Conservation (phyloP, 805 yeast genomes). For the Saccharomycopsis schoenii region DNA sequence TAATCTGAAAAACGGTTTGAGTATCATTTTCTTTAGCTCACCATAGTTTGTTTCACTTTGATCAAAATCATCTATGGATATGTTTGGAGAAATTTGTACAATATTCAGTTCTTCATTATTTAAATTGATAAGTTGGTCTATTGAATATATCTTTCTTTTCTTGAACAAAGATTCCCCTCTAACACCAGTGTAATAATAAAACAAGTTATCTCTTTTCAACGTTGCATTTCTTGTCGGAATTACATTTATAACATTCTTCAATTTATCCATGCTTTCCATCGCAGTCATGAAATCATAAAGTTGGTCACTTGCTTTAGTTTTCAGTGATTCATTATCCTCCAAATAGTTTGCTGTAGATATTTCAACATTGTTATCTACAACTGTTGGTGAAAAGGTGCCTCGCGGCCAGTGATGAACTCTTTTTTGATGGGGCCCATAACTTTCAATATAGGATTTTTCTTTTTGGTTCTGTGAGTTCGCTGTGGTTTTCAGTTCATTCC, state of each 20-base stretch:
- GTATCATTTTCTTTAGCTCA: conserved; percentile 2
- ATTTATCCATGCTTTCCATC: background rate
- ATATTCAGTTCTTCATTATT: background rate
- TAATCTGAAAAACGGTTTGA: conserved; percentile 9
- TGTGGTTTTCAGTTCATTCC: conserved; percentile 7
- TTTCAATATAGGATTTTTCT: background rate
- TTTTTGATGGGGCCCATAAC: background rate
- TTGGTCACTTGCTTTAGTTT: background rate
- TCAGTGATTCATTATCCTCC: background rate
- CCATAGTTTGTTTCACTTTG: background rate
- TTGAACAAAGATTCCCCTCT: background rate
- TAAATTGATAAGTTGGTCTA: background rate
- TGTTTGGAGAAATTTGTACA: background rate
- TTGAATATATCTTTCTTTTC: conserved; percentile 14
- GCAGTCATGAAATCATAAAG: background rate
- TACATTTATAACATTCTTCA: background rate
- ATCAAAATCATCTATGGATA: background rate
- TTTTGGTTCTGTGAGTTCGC: background rate
- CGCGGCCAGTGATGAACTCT: background rate
- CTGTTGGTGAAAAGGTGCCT: background rate
- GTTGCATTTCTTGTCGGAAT: background rate
- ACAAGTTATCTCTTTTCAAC: background rate
- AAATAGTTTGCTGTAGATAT: background rate
- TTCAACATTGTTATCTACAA: background rate
- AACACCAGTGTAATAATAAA: conserved; percentile 13